Conservation (phyloP, 768 basidiomycete species). For the Termitomyces sp. region DNA sequence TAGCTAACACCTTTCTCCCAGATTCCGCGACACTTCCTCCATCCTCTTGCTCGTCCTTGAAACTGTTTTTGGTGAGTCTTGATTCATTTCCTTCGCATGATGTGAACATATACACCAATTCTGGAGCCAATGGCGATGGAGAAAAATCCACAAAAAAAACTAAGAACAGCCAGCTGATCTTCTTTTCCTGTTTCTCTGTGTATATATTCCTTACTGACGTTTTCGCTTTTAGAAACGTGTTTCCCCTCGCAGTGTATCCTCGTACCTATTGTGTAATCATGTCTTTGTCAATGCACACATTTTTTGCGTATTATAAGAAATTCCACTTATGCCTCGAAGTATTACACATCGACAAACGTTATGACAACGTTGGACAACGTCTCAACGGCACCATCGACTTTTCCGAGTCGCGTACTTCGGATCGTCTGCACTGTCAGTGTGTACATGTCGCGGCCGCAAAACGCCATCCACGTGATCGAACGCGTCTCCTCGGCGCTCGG, state of each 20-base stretch:
- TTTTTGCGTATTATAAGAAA: not conserved
- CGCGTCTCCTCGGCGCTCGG: not conserved
- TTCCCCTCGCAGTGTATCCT: not conserved
- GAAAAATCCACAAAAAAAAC: constrained; percentile 44
- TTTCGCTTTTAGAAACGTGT: not conserved
- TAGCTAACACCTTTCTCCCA: constrained; percentile 1
- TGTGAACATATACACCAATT: constrained; percentile 45
- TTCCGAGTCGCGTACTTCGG: no score
- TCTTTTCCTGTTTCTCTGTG: constrained; percentile 1
- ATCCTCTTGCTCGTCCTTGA: not conserved
- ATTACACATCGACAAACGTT: no score
- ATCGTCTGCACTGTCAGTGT: no score
- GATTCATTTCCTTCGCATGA: constrained; percentile 28
- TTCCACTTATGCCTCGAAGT: no score
- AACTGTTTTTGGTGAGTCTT: constrained; percentile 13
- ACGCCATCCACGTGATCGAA: not conserved
- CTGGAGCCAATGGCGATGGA: constrained; percentile 47
- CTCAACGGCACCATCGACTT: no score
- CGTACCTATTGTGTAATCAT: not conserved
- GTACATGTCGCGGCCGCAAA: not conserved
- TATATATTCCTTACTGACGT: constrained; percentile 5
- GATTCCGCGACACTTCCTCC: not conserved
- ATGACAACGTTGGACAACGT: no score
- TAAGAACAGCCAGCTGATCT: constrained; percentile 66
- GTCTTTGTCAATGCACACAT: not conserved